phyloP scores from a whole-genome alignment of 1,284 basidiomycete species.

The Malassezia vespertilionis region DNA sequence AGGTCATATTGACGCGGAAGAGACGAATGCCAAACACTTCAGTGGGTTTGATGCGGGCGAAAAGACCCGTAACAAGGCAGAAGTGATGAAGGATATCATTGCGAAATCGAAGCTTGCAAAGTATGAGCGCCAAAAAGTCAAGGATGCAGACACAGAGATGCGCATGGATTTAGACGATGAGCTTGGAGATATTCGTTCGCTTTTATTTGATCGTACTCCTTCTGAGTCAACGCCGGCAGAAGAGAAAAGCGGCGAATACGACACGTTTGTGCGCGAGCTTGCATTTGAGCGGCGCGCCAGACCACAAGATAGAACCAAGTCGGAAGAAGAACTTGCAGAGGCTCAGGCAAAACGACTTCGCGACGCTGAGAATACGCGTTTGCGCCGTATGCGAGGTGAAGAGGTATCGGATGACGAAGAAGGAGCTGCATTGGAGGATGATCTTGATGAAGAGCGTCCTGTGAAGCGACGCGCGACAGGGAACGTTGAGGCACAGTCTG shows the following conservation, averaged over 20 bases:
- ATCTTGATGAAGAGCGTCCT: slow-evolving; percentile 45
- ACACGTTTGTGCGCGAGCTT: slow-evolving; percentile 79
- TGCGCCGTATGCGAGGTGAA: slow-evolving; percentile 76
- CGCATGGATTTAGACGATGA: slow-evolving; percentile 80
- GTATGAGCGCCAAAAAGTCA: slow-evolving; percentile 75
- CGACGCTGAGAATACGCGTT: slow-evolving; percentile 68
- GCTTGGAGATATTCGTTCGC: slow-evolving; percentile 67
- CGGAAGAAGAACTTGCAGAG: slow-evolving; percentile 80
- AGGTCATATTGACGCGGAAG: slow-evolving; percentile 19
- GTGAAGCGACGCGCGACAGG: slow-evolving; percentile 21
- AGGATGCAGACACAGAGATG: slow-evolving; percentile 72
- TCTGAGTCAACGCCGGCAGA: slow-evolving; percentile 17
- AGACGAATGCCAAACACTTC: slow-evolving; percentile 55
- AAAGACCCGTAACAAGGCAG: slow-evolving; percentile 61
- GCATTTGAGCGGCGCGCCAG: slow-evolving; percentile 87
- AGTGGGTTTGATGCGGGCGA: slow-evolving; percentile 66
- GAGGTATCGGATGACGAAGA: slow-evolving; percentile 49
- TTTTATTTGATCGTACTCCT: slow-evolving; percentile 52
- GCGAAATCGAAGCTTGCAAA: slow-evolving; percentile 76
- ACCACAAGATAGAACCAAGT: slow-evolving; percentile 89
- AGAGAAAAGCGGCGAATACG: slow-evolving; percentile 54
- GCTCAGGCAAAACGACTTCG: slow-evolving; percentile 80
- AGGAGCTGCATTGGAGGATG: slow-evolving; percentile 21
- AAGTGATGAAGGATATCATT: slow-evolving; percentile 96
- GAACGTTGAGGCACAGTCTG: slow-evolving; percentile 9